A percentile compares a stretch with the other conserved stretches of the same genome.
Conservation (phyloP, 768 basidiomycete species). For the Suillus spraguei region DNA sequence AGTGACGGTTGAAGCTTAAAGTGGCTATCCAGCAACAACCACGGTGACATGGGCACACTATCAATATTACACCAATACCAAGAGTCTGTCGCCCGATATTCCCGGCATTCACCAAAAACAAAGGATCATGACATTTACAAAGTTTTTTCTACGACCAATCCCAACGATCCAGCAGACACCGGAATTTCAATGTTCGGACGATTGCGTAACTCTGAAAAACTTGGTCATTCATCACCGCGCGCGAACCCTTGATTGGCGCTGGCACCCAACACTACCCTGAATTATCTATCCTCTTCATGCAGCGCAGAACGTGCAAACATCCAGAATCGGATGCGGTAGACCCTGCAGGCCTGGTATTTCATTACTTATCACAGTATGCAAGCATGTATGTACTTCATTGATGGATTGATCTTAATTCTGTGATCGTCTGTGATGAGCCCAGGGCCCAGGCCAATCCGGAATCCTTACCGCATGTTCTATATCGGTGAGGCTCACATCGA, state of each 20-base stretch:
- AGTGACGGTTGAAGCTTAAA: background rate
- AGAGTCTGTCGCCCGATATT: background rate
- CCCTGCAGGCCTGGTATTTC: background rate
- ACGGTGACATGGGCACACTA: background rate
- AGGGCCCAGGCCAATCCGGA: background rate
- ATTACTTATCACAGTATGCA: background rate
- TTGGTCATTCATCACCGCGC: background rate
- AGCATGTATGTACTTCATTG: background rate
- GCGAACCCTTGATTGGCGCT: background rate
- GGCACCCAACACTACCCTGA: background rate
- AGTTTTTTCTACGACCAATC: background rate
- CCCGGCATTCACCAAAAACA: background rate
- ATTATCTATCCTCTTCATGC: background rate
- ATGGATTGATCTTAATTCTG: background rate
- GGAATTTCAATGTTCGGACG: background rate
- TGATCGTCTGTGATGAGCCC: background rate
- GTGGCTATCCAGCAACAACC: background rate
- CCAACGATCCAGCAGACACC: conserved; percentile 9
- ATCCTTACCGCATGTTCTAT: background rate
- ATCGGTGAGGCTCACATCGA: background rate
- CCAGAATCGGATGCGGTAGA: background rate
- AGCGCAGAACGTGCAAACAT: background rate
- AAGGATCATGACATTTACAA: background rate
- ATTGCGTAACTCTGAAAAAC: conserved; percentile 2
- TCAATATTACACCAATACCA: background rate